These are phyloP conservation scores for Candida pseudoviswanathii DNA, from an alignment of 1,139 yeast species.

Conservation along the genomic window DNA sequence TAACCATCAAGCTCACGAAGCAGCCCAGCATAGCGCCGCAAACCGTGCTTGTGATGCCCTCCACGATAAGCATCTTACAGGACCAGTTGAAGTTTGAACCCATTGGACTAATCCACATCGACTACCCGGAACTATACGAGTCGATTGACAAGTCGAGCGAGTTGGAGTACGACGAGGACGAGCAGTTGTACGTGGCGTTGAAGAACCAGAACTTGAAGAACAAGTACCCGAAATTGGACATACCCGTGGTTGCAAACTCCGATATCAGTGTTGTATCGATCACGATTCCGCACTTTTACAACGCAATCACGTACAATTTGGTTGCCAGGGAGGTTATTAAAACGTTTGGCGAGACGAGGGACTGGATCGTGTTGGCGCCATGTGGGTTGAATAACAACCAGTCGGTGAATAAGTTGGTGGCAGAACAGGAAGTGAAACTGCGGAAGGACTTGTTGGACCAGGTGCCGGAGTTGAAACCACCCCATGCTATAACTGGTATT, in stretches of 20 bases:
- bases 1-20: constrained; percentile 15
- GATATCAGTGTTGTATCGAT: constrained; percentile 18
- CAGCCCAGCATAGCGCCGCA: constrained; percentile 11
- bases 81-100: constrained; percentile 21
- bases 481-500: constrained; percentile 57
- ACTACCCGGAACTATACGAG: constrained; percentile 22
- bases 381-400: constrained; percentile 35
- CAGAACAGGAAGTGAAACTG: constrained; percentile 19
- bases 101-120: constrained; percentile 26
- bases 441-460: constrained; percentile 14
- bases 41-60: constrained; percentile 30
- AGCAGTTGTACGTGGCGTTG: constrained; percentile 50
- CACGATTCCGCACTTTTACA: constrained; percentile 36
- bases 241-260: constrained; percentile 25
- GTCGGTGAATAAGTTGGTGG: constrained; percentile 28
- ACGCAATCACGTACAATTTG: constrained; percentile 32
- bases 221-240: constrained; percentile 24
- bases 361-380: constrained; percentile 40
- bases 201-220: constrained; percentile 22
- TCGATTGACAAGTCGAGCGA: constrained; percentile 22
- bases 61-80: constrained; percentile 26
- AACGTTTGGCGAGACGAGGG: constrained; percentile 13
- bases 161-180: constrained; percentile 53
- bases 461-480: constrained; percentile 49
- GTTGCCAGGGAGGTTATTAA: constrained; percentile 27